A percentile compares a stretch with the other conserved stretches of the same genome.
phyloP scores from a whole-genome alignment of 2,329 filamentous ascomycete genomes.

The Verticillium tricorpus region DNA sequence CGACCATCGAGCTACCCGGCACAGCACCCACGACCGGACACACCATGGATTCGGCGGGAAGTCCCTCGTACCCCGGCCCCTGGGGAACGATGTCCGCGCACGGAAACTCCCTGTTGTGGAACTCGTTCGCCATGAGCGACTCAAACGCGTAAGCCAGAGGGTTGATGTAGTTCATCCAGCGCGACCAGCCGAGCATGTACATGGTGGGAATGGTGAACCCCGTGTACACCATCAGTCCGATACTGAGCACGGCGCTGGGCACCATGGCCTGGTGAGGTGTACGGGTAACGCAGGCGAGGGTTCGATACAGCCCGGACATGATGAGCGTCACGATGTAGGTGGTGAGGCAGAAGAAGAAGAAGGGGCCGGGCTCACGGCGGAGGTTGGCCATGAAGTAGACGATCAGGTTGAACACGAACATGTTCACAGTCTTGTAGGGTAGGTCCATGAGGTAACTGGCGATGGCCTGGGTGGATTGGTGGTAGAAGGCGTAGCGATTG shows the following conservation, averaged over 20 bases:
- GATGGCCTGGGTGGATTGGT: conserved; percentile 22
- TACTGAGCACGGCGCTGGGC: conserved; percentile 45
- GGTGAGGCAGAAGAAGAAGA: conserved; percentile 53
- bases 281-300: conserved; percentile 16
- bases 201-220: conserved; percentile 33
- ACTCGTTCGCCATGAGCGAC: conserved; percentile 62
- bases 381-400: conserved; percentile 65
- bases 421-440: conserved; percentile 29
- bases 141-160: conserved; percentile 58
- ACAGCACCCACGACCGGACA: conserved; percentile 3
- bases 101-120: conserved; percentile 35
- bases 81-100: neutral
- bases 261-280: conserved; percentile 32
- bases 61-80: conserved; percentile 1
- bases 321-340: conserved; percentile 27
- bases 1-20: neutral
- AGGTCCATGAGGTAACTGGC: conserved; percentile 56
- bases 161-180: conserved; percentile 55
- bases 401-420: conserved; percentile 47
- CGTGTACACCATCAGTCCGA: conserved; percentile 44
- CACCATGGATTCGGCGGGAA: neutral
- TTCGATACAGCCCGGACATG: conserved; percentile 21
- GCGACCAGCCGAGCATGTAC: conserved; percentile 35
- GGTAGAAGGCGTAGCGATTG: conserved; percentile 22
- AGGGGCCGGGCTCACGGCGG: conserved; percentile 50